Evolutionary conservation across 345 rosid genomes (phyloP).

Genomic region (Rhizophora apiculata): DNA sequence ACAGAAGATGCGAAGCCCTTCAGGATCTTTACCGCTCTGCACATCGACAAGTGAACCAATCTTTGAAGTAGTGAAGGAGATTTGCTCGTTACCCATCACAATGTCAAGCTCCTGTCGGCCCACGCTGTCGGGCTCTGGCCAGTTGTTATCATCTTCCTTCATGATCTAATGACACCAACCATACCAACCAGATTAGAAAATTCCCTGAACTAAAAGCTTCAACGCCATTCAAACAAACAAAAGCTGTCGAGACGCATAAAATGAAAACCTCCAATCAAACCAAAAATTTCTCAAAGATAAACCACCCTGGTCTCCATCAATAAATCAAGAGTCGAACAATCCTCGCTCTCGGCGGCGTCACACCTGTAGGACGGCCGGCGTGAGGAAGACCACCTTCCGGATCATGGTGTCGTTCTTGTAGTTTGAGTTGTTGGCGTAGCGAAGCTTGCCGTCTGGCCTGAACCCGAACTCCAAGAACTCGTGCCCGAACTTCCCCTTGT

Average conservation of each 20-base stretch:
- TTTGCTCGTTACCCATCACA: slow-evolving; percentile 96
- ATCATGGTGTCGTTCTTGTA: slow-evolving; percentile 99
- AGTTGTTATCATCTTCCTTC: slow-evolving; percentile 97
- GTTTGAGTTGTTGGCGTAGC: slow-evolving; percentile 96
- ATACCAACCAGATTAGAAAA: not conserved
- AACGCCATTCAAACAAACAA: not conserved
- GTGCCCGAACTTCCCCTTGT: slow-evolving; percentile 97
- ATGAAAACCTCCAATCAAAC: too few relatives aligned
- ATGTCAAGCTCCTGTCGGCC: slow-evolving; percentile 97
- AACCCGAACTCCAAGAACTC: slow-evolving; percentile 99
- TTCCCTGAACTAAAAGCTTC: not conserved
- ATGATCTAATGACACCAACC: slow-evolving; percentile 49
- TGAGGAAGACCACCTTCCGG: slow-evolving; percentile 93
- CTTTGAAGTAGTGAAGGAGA: slow-evolving; percentile 92
- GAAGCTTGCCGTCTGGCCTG: slow-evolving; percentile 90
- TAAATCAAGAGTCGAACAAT: slow-evolving; percentile 3
- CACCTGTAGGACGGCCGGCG: slow-evolving; percentile 59
- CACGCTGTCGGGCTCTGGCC: slow-evolving; percentile 98
- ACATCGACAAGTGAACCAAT: slow-evolving; percentile 98
- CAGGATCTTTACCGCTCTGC: slow-evolving; percentile 90
- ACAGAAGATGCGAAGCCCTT: slow-evolving; percentile 95
- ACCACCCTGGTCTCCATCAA: too few relatives aligned
- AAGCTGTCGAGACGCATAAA: not conserved
- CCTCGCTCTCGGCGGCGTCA: slow-evolving; percentile 66
- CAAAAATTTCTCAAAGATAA: too few relatives aligned